These are phyloP conservation scores for Akebia trifoliata DNA, from an alignment of 164 flowering plant species.

Conservation along the genomic window DNA sequence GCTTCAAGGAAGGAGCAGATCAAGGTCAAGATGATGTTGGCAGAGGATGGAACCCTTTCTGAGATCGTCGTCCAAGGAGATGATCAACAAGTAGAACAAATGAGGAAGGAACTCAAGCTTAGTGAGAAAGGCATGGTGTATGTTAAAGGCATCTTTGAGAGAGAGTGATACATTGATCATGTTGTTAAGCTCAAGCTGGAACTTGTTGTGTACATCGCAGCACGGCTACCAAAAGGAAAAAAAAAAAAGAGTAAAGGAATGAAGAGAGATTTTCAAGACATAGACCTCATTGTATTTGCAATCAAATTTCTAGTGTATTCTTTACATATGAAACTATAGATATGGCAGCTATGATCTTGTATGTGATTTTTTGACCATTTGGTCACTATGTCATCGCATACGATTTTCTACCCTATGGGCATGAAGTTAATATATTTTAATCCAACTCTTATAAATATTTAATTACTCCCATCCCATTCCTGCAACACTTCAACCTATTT, in stretches of 20 bases:
- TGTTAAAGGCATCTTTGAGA: constrained; percentile 90
- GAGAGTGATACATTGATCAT: constrained; percentile 22
- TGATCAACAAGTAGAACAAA: constrained; percentile 78
- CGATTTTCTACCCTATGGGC: too few species aligned
- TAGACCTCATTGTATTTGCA: not conserved
- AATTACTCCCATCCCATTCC: too few species aligned
- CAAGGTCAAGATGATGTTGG: constrained; percentile 76
- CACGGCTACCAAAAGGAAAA: too few species aligned
- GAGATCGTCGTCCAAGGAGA: constrained; percentile 93
- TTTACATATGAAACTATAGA: not conserved
- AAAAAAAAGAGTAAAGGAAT: too few species aligned
- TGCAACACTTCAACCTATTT: too few species aligned
- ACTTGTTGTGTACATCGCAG: not conserved
- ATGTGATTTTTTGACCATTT: too few species aligned
- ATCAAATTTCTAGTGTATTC: not conserved
- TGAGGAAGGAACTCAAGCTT: constrained; percentile 85
- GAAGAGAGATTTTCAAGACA: not conserved
- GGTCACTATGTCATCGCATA: too few species aligned
- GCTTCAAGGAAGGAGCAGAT: constrained; percentile 94
- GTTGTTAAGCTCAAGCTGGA: not conserved
- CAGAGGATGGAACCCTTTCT: constrained; percentile 57
- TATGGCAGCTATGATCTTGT: not conserved
- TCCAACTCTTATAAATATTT: too few species aligned
- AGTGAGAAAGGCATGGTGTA: constrained; percentile 97
- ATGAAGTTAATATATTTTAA: too few species aligned